Evolutionary conservation across 768 basidiomycete species (phyloP).

Genomic region (Amanita molliuscula): DNA sequence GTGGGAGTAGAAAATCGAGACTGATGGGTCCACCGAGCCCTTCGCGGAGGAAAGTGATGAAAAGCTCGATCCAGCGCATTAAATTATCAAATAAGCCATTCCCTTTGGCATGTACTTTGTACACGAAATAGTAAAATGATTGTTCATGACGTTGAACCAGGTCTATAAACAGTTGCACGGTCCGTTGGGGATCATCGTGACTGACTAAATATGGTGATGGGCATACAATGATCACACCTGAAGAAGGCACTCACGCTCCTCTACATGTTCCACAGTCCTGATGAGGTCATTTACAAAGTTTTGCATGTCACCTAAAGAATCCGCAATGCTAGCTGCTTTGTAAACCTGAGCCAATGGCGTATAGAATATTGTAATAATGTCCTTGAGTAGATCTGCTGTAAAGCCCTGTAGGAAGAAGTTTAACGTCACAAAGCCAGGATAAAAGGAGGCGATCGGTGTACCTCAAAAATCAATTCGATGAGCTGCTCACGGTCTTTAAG

Average conservation of each 20-base stretch:
- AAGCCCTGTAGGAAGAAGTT: conserved; percentile 50
- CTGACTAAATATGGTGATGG: conserved; percentile 39
- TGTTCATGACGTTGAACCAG: conserved; percentile 93
- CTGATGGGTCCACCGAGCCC: conserved; percentile 70
- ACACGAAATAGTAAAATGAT: conserved; percentile 92
- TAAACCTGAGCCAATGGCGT: conserved; percentile 94
- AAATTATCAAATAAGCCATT: conserved; percentile 87
- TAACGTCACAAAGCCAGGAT: background rate
- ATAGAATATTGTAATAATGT: conserved; percentile 99
- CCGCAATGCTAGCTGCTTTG: conserved; percentile 92
- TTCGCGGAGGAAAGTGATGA: conserved; percentile 83
- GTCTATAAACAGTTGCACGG: conserved; percentile 89
- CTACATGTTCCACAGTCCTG: conserved; percentile 83
- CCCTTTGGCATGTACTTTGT: conserved; percentile 97
- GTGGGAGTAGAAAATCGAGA: conserved; percentile 85
- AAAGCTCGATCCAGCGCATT: conserved; percentile 96
- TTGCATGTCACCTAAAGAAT: conserved; percentile 86
- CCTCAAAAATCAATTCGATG: conserved; percentile 93
- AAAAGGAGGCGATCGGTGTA: conserved; percentile 14
- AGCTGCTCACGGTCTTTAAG: conserved; percentile 86
- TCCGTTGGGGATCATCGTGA: conserved; percentile 73
- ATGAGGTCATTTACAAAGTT: conserved; percentile 94
- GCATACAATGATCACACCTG: conserved; percentile 1
- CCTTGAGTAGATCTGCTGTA: conserved; percentile 90
- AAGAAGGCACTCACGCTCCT: conserved; percentile 57